Conservation (phyloP, 176 grass and related monocot genomes). For the Oropetium thomaeum region DNA sequence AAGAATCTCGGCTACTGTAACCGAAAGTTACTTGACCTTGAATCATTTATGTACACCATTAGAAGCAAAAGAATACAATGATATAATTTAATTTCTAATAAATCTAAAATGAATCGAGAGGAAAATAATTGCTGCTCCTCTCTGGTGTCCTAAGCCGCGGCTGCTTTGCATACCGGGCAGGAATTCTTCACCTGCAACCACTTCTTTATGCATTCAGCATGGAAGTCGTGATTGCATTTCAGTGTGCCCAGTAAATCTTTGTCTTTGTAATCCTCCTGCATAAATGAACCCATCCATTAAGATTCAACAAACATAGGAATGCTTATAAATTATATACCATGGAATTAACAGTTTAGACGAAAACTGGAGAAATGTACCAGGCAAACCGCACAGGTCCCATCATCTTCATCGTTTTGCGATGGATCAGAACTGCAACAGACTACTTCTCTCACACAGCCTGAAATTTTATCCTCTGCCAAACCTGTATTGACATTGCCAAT, state of each 20-base stretch:
- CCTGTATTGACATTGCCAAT: slow-evolving; percentile 79
- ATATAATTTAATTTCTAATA: slow-evolving; percentile 22
- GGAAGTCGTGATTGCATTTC: slow-evolving; percentile 77
- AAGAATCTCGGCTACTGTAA: slow-evolving; percentile 12
- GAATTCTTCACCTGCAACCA: slow-evolving; percentile 82
- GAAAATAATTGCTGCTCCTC: slow-evolving; percentile 16
- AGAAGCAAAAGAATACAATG: slow-evolving; percentile 34
- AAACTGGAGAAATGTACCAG: slow-evolving; percentile 47
- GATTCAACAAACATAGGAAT: neutral
- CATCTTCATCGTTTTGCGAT: slow-evolving; percentile 38
- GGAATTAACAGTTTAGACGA: neutral
- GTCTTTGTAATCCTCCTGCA: slow-evolving; percentile 77
- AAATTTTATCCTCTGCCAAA: slow-evolving; percentile 61
- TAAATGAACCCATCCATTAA: slow-evolving; percentile 9
- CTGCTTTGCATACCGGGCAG: slow-evolving; percentile 87
- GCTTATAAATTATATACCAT: neutral
- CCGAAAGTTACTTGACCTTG: slow-evolving; percentile 25
- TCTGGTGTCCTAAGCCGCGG: slow-evolving; percentile 18
- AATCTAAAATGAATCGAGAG: slow-evolving; percentile 41
- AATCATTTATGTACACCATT: slow-evolving; percentile 36
- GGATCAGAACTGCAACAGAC: slow-evolving; percentile 47
- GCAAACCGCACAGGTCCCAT: slow-evolving; percentile 69
- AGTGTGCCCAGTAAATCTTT: slow-evolving; percentile 52
- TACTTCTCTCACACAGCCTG: slow-evolving; percentile 57
- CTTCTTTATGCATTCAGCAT: slow-evolving; percentile 70